Evolutionary conservation across 2,329 filamentous ascomycete species (phyloP), one percentile per base, ranked within the genome.

Genomic region (Colletotrichum cuscutae): DNA sequence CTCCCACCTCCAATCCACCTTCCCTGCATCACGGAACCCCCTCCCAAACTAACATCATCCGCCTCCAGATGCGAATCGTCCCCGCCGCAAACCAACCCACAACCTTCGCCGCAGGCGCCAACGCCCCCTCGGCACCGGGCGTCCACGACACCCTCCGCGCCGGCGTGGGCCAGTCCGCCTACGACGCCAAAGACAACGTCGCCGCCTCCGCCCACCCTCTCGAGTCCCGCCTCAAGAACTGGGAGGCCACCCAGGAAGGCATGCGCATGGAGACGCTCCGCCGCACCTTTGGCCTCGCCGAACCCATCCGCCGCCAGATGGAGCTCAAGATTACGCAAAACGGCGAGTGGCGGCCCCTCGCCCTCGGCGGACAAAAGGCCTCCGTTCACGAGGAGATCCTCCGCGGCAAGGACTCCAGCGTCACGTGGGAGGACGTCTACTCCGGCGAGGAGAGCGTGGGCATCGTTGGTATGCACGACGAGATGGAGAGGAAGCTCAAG

Each of bases 361-460:
- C 90, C 58, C 86, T 97, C 68, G 89, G 90, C 57, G 90, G 92
- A 49, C 84, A 86, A 65, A 85, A 80, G 77, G 83, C 86, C 60
- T 91, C 91, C 79, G 88, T 98, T 64, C 95, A 98, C 85, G 94
- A 95, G 86, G 96, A 98, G 82, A 95, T 99, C 75, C 85, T 99
- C 79, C 89, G 88, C 74, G 95, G 95, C 4, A 87, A 91, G 79
- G 97, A 98, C 81, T 85, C 89, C 32, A 92, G 90, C 78, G 87
- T 97, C 77, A 90, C 88, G 9, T 99, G 97, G 97, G 97, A 99
- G 88, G 97, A 98, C 86, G 91, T 99, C 24, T 98, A 93, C 81
- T 90, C 89, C 24, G 94, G 95, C 73, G 92, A 94, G 77, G 94
- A 96, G 83, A 89, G 90, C 81, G 89, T 91, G 78, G 89, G 90